phyloP scores from a whole-genome alignment of 345 rosid genomes.

The Euclidium syriacum region DNA sequence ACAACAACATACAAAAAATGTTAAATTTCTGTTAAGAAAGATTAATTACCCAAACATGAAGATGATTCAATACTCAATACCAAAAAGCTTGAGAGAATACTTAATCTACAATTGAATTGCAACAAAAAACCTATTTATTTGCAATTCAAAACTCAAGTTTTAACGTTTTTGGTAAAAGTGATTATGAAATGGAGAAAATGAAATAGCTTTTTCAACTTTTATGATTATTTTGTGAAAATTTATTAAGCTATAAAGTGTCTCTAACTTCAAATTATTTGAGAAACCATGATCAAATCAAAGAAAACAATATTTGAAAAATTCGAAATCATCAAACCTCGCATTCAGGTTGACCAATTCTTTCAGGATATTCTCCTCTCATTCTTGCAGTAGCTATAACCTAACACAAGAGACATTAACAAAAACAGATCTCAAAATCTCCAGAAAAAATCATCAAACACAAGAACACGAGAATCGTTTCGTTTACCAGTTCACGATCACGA shows the following conservation, averaged over 20 bases:
- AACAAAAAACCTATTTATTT: no score
- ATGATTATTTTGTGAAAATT: no score
- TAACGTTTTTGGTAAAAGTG: no score
- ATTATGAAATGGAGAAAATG: no score
- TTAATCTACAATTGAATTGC: background rate
- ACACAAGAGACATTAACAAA: conserved; percentile 17
- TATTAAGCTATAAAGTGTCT: no score
- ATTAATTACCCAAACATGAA: no score
- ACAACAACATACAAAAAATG: conserved; percentile 29
- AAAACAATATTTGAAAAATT: no score
- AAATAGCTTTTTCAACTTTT: no score
- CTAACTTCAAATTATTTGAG: no score
- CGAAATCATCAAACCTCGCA: conserved; percentile 87
- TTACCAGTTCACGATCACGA: conserved; percentile 94
- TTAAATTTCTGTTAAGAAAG: background rate
- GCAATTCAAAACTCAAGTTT: no score
- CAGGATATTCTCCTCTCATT: conserved; percentile 96
- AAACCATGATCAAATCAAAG: no score
- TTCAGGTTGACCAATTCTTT: conserved; percentile 90
- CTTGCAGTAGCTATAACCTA: conserved; percentile 94
- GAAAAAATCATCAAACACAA: background rate
- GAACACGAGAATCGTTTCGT: background rate
- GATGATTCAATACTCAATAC: background rate
- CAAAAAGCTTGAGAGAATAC: background rate
- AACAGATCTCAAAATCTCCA: background rate